phyloP scores from a whole-genome alignment of 2,329 filamentous ascomycete genomes.

The Lachnellula cervina region DNA sequence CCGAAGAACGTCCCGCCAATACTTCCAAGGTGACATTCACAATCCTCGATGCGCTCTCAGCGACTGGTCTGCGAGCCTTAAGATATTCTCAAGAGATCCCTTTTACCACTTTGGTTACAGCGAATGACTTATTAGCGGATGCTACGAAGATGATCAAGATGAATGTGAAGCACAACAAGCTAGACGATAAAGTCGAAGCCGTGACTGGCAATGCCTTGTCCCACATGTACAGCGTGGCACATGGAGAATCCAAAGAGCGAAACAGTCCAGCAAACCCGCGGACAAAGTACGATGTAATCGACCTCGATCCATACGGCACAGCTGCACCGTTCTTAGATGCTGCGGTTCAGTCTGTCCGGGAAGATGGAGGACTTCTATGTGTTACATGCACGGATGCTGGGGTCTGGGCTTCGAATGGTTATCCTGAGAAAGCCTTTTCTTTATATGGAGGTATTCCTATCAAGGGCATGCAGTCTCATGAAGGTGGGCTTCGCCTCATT shows the following conservation, averaged over 20 bases:
- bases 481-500: slow-evolving; percentile 82
- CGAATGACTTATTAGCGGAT: slow-evolving; percentile 79
- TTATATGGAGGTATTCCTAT: slow-evolving; percentile 88
- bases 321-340: slow-evolving; percentile 90
- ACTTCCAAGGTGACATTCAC: slow-evolving; percentile 48
- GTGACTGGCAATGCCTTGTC: slow-evolving; percentile 78
- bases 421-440: slow-evolving; percentile 88
- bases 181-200: slow-evolving; percentile 65
- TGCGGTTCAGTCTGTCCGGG: slow-evolving; percentile 75
- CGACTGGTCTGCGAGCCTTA: slow-evolving; percentile 83
- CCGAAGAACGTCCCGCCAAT: slow-evolving; percentile 1
- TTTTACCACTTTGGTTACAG: slow-evolving; percentile 73
- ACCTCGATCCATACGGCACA: slow-evolving; percentile 93
- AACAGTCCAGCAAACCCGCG: slow-evolving; percentile 32
- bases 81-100: slow-evolving; percentile 91
- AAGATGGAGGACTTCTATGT: slow-evolving; percentile 85
- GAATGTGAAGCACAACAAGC: slow-evolving; percentile 79
- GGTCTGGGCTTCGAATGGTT: slow-evolving; percentile 90
- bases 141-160: slow-evolving; percentile 76
- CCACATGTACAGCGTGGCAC: slow-evolving; percentile 81
- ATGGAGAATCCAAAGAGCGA: slow-evolving; percentile 29
- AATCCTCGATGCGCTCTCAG: slow-evolving; percentile 93
- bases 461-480: slow-evolving; percentile 82
- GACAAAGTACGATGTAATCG: slow-evolving; percentile 84
- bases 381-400: slow-evolving; percentile 96